Conservation (phyloP, 495 filamentous ascomycete species). For the Penicillium fimorum region DNA sequence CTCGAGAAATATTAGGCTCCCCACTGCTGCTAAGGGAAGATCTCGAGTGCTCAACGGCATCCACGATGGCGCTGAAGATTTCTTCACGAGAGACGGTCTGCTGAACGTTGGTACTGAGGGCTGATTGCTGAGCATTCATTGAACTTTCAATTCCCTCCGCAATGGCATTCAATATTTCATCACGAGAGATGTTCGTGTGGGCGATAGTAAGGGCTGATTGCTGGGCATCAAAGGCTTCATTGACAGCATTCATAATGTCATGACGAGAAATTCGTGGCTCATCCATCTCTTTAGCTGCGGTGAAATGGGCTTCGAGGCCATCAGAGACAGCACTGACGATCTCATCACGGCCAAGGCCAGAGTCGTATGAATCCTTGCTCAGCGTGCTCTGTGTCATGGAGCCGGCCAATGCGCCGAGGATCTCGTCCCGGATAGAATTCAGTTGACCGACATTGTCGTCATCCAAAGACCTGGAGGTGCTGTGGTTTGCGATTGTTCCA, state of each 20-base stretch:
- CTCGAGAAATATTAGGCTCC: slow-evolving; percentile 28
- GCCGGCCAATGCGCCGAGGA: slow-evolving; percentile 40
- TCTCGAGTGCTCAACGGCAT: slow-evolving; percentile 40
- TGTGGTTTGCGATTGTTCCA: slow-evolving; percentile 52
- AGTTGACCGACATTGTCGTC: slow-evolving; percentile 31
- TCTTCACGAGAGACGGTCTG: slow-evolving; percentile 35
- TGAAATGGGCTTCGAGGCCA: slow-evolving; percentile 43
- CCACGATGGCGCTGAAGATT: slow-evolving; percentile 52
- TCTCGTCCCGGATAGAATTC: slow-evolving; percentile 38
- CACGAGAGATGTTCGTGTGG: slow-evolving; percentile 40
- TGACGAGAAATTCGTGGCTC: slow-evolving; percentile 43
- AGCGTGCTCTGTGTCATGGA: slow-evolving; percentile 46
- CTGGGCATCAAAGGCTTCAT: slow-evolving; percentile 52
- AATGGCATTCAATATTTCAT: slow-evolving; percentile 51
- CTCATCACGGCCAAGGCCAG: slow-evolving; percentile 48
- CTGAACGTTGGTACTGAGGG: slow-evolving; percentile 17
- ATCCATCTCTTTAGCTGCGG: slow-evolving; percentile 37
- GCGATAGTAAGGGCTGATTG: slow-evolving; percentile 35
- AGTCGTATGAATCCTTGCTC: slow-evolving; percentile 47
- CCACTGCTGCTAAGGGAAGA: slow-evolving; percentile 10
- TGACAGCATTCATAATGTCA: slow-evolving; percentile 54
- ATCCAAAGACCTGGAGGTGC: slow-evolving; percentile 16
- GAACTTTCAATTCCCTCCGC: slow-evolving; percentile 44
- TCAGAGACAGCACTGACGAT: slow-evolving; percentile 45
- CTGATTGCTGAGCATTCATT: slow-evolving; percentile 42